These are phyloP conservation scores for Cutaneotrichosporon dermatis DNA, from an alignment of 1,284 basidiomycete genomes.

Conservation along the genomic window DNA sequence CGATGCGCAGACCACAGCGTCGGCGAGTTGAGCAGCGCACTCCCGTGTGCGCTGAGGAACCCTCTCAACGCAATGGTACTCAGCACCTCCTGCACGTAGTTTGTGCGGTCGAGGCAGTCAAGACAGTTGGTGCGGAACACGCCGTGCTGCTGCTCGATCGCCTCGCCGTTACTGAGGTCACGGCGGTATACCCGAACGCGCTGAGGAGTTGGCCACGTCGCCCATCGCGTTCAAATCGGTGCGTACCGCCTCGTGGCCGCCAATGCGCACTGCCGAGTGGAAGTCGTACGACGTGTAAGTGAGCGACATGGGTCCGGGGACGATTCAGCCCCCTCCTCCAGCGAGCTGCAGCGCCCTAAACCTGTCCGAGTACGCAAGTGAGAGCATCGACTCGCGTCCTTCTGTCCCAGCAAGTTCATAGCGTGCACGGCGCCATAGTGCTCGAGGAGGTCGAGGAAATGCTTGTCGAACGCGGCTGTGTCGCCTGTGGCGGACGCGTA, in stretches of 20 bases:
- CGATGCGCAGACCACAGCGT: conserved; percentile 81
- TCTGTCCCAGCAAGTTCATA: conserved; percentile 81
- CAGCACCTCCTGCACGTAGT: conserved; percentile 91
- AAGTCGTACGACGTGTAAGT: conserved; percentile 89
- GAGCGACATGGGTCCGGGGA: conserved; percentile 33
- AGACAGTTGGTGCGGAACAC: conserved; percentile 93
- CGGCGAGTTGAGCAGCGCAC: conserved; percentile 26
- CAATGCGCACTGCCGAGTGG: conserved; percentile 73
- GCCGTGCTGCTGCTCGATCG: conserved; percentile 78
- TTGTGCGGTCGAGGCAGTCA: conserved; percentile 96
- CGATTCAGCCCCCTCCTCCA: conserved; percentile 53
- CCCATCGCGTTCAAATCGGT: conserved; percentile 69
- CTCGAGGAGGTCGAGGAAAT: conserved; percentile 78
- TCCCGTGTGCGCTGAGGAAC: conserved; percentile 43
- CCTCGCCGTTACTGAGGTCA: conserved; percentile 62
- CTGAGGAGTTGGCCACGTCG: conserved; percentile 65
- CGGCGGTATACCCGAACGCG: conserved; percentile 77
- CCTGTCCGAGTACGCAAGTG: conserved; percentile 74
- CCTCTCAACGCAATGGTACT: conserved; percentile 67
- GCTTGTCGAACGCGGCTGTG: conserved; percentile 91
- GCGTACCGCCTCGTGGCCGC: conserved; percentile 82
- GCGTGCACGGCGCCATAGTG: conserved; percentile 76
- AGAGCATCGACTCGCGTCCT: conserved; percentile 84
- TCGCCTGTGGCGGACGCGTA: conserved; percentile 84
- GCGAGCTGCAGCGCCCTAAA: conserved; percentile 50